These are phyloP conservation scores for Entomortierella parvispora DNA, from an alignment of 192 early-diverging fungal species.

Conservation along the genomic window DNA sequence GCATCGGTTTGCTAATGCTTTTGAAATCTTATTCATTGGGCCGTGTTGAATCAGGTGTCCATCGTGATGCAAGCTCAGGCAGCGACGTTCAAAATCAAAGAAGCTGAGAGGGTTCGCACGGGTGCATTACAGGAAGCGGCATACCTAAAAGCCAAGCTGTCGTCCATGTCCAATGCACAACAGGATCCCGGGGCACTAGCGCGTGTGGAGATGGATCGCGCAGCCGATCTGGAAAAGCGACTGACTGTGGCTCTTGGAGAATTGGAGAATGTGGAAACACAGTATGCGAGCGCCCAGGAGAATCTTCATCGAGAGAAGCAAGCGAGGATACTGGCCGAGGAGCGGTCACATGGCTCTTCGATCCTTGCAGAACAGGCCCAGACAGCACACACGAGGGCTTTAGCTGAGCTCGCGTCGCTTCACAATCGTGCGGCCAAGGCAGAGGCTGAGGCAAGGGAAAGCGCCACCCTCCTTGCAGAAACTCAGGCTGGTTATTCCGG, in stretches of 20 bases:
- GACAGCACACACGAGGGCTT: slow-evolving; percentile 57
- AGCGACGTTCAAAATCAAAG: slow-evolving; percentile 57
- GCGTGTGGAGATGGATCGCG: slow-evolving; percentile 57
- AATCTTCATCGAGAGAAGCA: slow-evolving; percentile 53
- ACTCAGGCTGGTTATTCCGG: slow-evolving; percentile 45
- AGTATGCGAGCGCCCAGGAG: slow-evolving; percentile 53
- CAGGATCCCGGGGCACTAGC: slow-evolving; percentile 47
- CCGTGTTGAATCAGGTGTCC: slow-evolving; percentile 10
- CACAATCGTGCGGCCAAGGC: slow-evolving; percentile 55
- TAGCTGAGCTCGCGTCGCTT: slow-evolving; percentile 56
- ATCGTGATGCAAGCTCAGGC: slow-evolving; percentile 60
- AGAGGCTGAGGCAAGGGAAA: slow-evolving; percentile 56
- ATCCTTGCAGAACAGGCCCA: slow-evolving; percentile 62
- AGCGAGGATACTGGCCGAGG: slow-evolving; percentile 57
- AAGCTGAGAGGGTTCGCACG: slow-evolving; percentile 59
- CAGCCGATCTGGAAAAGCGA: slow-evolving; percentile 57
- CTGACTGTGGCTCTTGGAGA: slow-evolving; percentile 54
- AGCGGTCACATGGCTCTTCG: slow-evolving; percentile 54
- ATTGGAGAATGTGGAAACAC: slow-evolving; percentile 44
- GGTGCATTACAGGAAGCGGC: slow-evolving; percentile 67
- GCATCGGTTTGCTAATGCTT: background rate
- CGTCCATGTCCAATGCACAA: slow-evolving; percentile 53
- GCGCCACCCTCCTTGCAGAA: slow-evolving; percentile 51
- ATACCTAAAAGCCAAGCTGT: slow-evolving; percentile 61
- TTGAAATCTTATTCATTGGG: background rate